phyloP scores from a whole-genome alignment of 2,329 filamentous ascomycete species.

The Grosmannia penicillata region DNA sequence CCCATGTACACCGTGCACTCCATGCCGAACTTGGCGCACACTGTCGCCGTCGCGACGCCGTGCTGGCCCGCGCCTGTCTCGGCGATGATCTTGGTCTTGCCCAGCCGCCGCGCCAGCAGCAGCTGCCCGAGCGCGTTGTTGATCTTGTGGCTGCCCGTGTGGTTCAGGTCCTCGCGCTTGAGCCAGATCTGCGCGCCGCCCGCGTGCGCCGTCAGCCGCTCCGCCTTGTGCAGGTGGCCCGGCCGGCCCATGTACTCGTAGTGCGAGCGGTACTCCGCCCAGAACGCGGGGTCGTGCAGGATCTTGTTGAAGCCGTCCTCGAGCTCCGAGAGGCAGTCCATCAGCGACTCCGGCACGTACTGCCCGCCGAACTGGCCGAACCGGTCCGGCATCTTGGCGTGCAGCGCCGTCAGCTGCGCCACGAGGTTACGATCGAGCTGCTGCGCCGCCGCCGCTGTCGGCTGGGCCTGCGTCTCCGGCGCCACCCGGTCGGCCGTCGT shows the following conservation, averaged over 20 bases:
- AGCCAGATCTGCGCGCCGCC: slow-evolving; percentile 94
- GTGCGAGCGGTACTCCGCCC: slow-evolving; percentile 91
- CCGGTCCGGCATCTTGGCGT: slow-evolving; percentile 64
- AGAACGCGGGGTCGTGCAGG: slow-evolving; percentile 78
- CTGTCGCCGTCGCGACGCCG: slow-evolving; percentile 91
- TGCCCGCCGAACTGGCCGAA: slow-evolving; percentile 96
- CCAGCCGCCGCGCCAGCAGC: slow-evolving; percentile 67
- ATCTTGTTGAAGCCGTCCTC: slow-evolving; percentile 84
- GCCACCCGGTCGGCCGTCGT: slow-evolving; percentile 50
- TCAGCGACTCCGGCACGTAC: slow-evolving; percentile 92
- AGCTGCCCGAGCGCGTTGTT: slow-evolving; percentile 96
- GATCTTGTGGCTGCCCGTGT: slow-evolving; percentile 98
- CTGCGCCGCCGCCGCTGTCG: slow-evolving; percentile 34
- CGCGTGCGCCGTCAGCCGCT: slow-evolving; percentile 74
- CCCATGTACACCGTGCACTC: slow-evolving; percentile 98
- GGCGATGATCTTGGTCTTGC: slow-evolving; percentile 94
- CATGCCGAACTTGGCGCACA: slow-evolving; percentile 97
- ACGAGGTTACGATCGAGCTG: slow-evolving; percentile 44
- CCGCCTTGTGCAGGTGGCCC: slow-evolving; percentile 77
- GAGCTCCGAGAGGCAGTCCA: slow-evolving; percentile 88
- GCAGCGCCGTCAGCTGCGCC: slow-evolving; percentile 74
- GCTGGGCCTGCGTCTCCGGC: slow-evolving; percentile 44
- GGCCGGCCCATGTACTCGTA: slow-evolving; percentile 96
- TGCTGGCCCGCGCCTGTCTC: slow-evolving; percentile 97
- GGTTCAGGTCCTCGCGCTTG: slow-evolving; percentile 94